phyloP scores from a whole-genome alignment of 1,139 yeast species.

The Scheffersomyces lignicola region DNA sequence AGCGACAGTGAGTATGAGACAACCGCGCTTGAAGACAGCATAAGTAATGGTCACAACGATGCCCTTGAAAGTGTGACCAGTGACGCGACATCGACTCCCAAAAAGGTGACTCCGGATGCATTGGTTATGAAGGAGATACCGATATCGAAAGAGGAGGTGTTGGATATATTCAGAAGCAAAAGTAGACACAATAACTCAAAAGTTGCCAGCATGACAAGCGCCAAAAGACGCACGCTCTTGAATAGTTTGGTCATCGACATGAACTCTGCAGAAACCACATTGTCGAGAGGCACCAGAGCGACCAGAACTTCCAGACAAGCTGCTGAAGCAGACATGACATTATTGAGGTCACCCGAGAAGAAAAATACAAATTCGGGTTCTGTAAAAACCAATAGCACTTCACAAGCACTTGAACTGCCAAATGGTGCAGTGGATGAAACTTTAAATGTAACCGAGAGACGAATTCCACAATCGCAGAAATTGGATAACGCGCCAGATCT shows the following conservation, averaged over 20 bases:
- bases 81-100: conserved; percentile 3
- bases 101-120: conserved; percentile 5
- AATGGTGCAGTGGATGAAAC: too few species aligned
- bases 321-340: conserved; percentile 7
- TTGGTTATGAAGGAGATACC: conserved; percentile 14
- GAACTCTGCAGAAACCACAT: conserved; percentile 4
- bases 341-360: conserved; percentile 2
- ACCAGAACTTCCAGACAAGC: conserved; percentile 9
- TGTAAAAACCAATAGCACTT: not conserved
- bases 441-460: too few species aligned
- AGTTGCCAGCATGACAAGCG: not conserved
- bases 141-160: conserved; percentile 25
- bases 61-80: conserved; percentile 11
- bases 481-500: too few species aligned
- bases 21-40: too few species aligned
- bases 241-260: conserved; percentile 11
- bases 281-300: too few species aligned
- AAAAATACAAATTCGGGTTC: not conserved
- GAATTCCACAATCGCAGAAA: too few species aligned
- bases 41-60: too few species aligned
- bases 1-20: too few species aligned
- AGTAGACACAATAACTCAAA: conserved; percentile 16
- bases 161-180: conserved; percentile 24
- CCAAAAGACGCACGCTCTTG: conserved; percentile 4
- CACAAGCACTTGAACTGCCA: not conserved